These are phyloP conservation scores for Parmales sp. DNA, from an alignment of 108 stramenopile species.

Conservation along the genomic window DNA sequence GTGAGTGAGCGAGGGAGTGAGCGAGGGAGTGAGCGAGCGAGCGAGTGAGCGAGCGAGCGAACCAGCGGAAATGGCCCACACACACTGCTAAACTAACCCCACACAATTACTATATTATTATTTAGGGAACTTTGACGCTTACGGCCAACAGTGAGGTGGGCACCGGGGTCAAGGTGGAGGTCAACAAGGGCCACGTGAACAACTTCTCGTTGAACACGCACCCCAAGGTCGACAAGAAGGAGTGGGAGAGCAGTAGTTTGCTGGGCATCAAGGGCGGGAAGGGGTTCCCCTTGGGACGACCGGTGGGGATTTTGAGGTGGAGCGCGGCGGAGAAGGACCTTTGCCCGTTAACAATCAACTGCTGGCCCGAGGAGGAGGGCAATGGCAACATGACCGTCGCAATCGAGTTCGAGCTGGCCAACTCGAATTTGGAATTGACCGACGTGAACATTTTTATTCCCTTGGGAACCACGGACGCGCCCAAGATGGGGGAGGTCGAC, in stretches of 20 bases:
- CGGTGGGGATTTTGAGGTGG: slow-evolving; percentile 91
- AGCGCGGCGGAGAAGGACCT: slow-evolving; percentile 71
- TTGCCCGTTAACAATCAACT: slow-evolving; percentile 89
- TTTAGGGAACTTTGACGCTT: slow-evolving; percentile 86
- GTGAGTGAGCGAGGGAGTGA: no score
- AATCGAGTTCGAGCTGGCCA: slow-evolving; percentile 85
- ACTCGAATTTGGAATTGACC: slow-evolving; percentile 62
- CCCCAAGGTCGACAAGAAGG: slow-evolving; percentile 91
- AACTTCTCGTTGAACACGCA: slow-evolving; percentile 85
- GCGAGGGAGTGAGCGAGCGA: no score
- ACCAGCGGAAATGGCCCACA: no score
- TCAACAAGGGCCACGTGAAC: slow-evolving; percentile 65
- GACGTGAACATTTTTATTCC: slow-evolving; percentile 91
- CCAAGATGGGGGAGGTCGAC: slow-evolving; percentile 71
- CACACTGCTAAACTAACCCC: no score
- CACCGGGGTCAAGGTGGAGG: slow-evolving; percentile 59
- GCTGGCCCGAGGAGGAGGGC: slow-evolving; percentile 96
- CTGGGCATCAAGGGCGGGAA: slow-evolving; percentile 84
- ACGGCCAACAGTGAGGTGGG: slow-evolving; percentile 93
- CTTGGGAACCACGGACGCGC: slow-evolving; percentile 73
- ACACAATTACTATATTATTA: no score
- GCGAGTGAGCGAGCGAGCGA: no score
- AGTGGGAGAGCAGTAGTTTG: slow-evolving; percentile 73
- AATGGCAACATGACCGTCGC: slow-evolving; percentile 82
- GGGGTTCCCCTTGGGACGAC: slow-evolving; percentile 81